Evolutionary conservation across 768 basidiomycete species (phyloP), one percentile per base, ranked within the genome.

Genomic region (Suillus weaverae): DNA sequence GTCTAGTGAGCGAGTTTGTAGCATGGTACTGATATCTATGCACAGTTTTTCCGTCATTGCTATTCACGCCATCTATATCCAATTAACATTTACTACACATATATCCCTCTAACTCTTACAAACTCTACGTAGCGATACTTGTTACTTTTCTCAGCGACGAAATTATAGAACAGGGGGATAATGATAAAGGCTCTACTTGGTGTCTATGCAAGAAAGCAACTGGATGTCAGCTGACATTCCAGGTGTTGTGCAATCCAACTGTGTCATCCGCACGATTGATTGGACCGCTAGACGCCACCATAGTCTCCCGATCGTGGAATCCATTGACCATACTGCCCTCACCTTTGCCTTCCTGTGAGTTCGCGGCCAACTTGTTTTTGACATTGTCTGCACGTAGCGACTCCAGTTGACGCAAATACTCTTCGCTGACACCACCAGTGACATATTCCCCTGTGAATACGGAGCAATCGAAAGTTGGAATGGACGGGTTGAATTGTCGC

Each of bases 401-500:
- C 76, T 98, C 94, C 46, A 99, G 72, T 65, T 86, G 80, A 43
- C 80, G 75, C 56, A 99, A 81, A 79, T 99, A 99, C 53, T 72
- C 82, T 68, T 93, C 90, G 70, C 92, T 88, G 32, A 99, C 91
- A 18, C 91, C 91, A 20, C 97, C 97, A 2, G 97, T 99, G 60
- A 99, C 86, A 74, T 99, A 99, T 74, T 97, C 88, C 53, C 97
- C 97, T 10, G 93, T 94, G 78, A 99, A 99, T 30, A 99, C 97
- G 16, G 97, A 98, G 78, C 97, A 99, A 72, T 99, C 97, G 73
- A 99, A 97, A 9, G 81, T 77, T 60, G 79, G 75, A 72, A 99
- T 91, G 18, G 77, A 74, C 0, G 89, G 85, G 74, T 97, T 98
- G 77, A 94, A 85, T 70, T 92, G 88, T 60, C 89, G 83, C 66